A percentile compares a stretch with the other conserved stretches of the same genome.
Evolutionary conservation across 2,329 filamentous ascomycete species (phyloP).

Genomic region (Colletotrichum sp.): DNA sequence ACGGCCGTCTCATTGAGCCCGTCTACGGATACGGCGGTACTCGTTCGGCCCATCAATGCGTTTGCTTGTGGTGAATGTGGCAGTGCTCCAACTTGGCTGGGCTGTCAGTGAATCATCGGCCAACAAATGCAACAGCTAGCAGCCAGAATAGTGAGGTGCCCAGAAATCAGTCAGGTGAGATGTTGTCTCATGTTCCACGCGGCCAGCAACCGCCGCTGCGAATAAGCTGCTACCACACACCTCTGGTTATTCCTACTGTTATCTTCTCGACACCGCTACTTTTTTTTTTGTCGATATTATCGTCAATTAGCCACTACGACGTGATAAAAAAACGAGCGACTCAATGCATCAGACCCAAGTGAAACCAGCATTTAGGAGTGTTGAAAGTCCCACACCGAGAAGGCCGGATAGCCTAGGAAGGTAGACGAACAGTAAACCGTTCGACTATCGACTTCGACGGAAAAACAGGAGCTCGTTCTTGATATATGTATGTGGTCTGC

Average conservation of each 20-base stretch:
- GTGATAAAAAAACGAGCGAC: not conserved
- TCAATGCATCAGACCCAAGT: not conserved
- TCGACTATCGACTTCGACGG: not conserved
- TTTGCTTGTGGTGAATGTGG: not conserved
- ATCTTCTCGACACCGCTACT: not conserved
- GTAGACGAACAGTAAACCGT: not conserved
- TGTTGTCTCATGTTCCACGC: not conserved
- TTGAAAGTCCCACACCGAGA: not conserved
- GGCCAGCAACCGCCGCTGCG: not conserved
- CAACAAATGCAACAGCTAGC: not conserved
- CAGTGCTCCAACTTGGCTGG: not conserved
- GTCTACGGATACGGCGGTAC: not conserved
- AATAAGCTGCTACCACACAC: not conserved
- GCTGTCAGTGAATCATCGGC: not conserved
- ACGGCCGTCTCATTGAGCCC: not conserved
- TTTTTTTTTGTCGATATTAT: not conserved
- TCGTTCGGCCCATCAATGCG: not conserved
- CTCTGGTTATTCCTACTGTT: not conserved
- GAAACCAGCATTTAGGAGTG: not conserved
- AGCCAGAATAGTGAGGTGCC: not conserved
- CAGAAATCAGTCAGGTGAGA: not conserved
- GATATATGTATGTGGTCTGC: not conserved
- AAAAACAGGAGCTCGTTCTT: not conserved
- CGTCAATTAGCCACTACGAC: not conserved
- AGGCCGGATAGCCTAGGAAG: not conserved